Evolutionary conservation across 495 filamentous ascomycete species (phyloP), one percentile per base, ranked within the genome.

Genomic region (Talaromyces liani): DNA sequence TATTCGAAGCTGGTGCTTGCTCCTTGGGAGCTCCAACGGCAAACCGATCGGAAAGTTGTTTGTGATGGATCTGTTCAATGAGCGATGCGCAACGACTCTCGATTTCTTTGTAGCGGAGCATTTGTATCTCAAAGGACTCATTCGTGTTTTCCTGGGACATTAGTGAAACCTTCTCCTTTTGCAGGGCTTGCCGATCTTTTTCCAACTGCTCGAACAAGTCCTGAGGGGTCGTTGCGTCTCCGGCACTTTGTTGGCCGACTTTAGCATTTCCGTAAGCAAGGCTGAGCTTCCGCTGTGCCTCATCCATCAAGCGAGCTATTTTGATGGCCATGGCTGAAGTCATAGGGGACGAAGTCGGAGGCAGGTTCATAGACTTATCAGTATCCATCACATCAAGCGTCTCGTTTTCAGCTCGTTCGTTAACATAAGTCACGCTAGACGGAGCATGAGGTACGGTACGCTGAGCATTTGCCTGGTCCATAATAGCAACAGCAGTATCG

Each of bases 401-500:
- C 60, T 74, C 71, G 29, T 68, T 71, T 54, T 79, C 77, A 20
- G 72, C 29, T 5, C 78, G 75, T 8, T 80, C 77, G 67, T 79
- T 79, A 0, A 72, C 73, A 72, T 79, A 77, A 16, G 75, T 77
- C 6, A 79, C 70, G 8, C 77, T 78, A 5, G 79, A 81, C 3
- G 79, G 75, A 0, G 77, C 65, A 2, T 71, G 75, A 14, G 74
- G 77, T 29, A 74, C 72, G 6, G 77, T 73, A 58, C 75, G 75
- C 6, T 73, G 72, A 33, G 67, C 47, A 49, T 66, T 63, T 18
- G 69, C 68, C 33, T 71, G 71, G 51, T 78, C 73, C 25, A 92
- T 88, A 31, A 95, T 77, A 57, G 90, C 84, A 62, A 91, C 85
- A 7, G 91, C 92, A 0, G 90, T 89, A 63, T 93, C 81, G 24